Percentiles rank a stretch among this genome's conserved stretches.
Evolutionary conservation across 2,329 filamentous ascomycete genomes (phyloP).

Genomic region (Exophiala lecanii-corni): DNA sequence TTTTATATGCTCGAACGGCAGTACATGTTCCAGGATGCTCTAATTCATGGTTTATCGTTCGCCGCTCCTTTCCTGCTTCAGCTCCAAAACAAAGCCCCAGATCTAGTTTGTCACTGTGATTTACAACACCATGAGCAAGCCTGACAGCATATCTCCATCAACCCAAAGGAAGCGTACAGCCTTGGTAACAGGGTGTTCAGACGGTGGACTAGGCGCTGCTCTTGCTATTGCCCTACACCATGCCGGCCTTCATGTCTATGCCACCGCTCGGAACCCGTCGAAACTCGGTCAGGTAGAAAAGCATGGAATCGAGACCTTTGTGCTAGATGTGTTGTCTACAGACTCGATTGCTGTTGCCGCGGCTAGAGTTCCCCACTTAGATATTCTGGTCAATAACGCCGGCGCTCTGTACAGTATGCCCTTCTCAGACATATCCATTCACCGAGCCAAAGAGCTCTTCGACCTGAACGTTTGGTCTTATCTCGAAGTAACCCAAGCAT

Average conservation of each 20-base stretch:
- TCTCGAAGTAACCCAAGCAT: slow-evolving; percentile 34
- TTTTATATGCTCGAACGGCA: too few relatives aligned
- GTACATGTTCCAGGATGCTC: too few relatives aligned
- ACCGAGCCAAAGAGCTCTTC: slow-evolving; percentile 31
- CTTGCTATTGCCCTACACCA: slow-evolving; percentile 34
- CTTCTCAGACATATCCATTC: slow-evolving; percentile 29
- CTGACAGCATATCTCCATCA: too few relatives aligned
- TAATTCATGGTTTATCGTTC: too few relatives aligned
- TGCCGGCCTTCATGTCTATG: slow-evolving; percentile 35
- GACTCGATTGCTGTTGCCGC: slow-evolving; percentile 10
- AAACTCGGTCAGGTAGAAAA: slow-evolving; percentile 24
- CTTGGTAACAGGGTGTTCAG: slow-evolving; percentile 19
- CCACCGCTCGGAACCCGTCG: slow-evolving; percentile 31
- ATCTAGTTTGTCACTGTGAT: too few relatives aligned
- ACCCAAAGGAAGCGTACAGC: too few relatives aligned
- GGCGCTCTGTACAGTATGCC: slow-evolving; percentile 34
- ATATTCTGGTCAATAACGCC: slow-evolving; percentile 43
- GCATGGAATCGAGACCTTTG: slow-evolving; percentile 18
- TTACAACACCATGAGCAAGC: too few relatives aligned
- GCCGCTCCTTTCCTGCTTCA: not conserved
- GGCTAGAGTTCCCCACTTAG: slow-evolving; percentile 3
- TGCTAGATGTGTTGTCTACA: slow-evolving; percentile 13
- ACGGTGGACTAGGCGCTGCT: slow-evolving; percentile 35
- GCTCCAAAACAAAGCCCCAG: not conserved
- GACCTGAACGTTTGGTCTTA: slow-evolving; percentile 35